Base-by-base conservation (phyloP, 352 stramenopile species). In the Pseudoperonospora humuli region DNA sequence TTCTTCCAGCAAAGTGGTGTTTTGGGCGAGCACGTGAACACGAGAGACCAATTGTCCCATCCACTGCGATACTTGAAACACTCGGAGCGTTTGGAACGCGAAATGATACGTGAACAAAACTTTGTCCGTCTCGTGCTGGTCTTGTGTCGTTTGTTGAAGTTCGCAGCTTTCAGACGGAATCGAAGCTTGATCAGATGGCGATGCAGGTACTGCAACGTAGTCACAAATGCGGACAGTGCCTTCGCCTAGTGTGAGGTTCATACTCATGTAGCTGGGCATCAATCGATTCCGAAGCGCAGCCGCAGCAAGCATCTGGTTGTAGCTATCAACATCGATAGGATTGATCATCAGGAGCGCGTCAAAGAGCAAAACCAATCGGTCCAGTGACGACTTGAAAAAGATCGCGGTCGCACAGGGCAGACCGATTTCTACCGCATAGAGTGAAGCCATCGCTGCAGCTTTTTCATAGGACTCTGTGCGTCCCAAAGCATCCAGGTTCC, bases 31-130 rank as follows among this genome's bases (percentile, higher is more conserved):
- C 0, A 92, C 55, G 37, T 94, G 82, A 5, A 87, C 64, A 11
- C 76, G 70, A 14, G 82, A 94, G 3, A 78, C 65, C 19, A 94
- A 52, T 40, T 89, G 73, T 1, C 80, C 78, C 59, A 92, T 78
- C 80, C 80, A 94, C 46, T 90, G 77, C n/a, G 77, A 87, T 7
- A 94, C 61, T 49, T 92, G 80, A 41, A 94, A 94, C 7, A 94
- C 56, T 33, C 76, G 70, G 9, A 90, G 57, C 21, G 85, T 68
- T 46, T 92, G 54, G 20, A 90, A 89, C 9, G 53, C 70, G 39
- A 93, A 72, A 41, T 87, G 75, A 41, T 89, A 93, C 27, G 73
- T 61, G 44, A 83, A 67, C 37, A 78, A 15, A 28, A 67, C 34
- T n/a, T 63, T 63, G 31, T 67, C 50, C 15, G 27, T 24, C 15